phyloP scores from a whole-genome alignment of 176 grass and related monocot species.

The Dactylis glomerata region DNA sequence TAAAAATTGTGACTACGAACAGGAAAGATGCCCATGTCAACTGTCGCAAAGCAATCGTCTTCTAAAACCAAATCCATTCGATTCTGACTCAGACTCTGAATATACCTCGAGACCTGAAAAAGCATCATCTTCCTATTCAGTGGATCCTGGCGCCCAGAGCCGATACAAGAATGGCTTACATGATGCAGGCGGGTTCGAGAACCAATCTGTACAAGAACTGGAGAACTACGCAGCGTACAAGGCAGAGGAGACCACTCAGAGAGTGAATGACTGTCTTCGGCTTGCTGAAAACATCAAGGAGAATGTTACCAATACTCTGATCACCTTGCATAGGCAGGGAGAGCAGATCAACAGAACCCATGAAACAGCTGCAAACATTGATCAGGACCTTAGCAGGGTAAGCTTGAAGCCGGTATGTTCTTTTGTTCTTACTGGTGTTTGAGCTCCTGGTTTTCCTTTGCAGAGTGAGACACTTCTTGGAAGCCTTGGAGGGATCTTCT shows the following conservation, averaged over 20 bases:
- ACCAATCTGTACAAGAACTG: conserved; percentile 32
- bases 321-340: conserved; percentile 32
- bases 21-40: conserved; percentile 17
- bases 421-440: not conserved
- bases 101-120: not conserved
- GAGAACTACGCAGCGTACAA: conserved; percentile 31
- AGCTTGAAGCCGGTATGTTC: not conserved
- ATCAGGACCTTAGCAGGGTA: conserved; percentile 41
- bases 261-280: conserved; percentile 26
- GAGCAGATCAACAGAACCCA: conserved; percentile 36
- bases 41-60: not conserved
- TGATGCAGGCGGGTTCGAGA: conserved; percentile 22
- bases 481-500: conserved; percentile 40
- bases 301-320: conserved; percentile 33
- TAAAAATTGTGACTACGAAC: not conserved
- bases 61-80: conserved; percentile 22
- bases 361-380: conserved; percentile 26
- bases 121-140: conserved; percentile 18
- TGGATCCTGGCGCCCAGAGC: not conserved
- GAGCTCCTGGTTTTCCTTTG: not conserved
- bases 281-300: conserved; percentile 48
- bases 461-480: conserved; percentile 36
- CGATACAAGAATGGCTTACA: conserved; percentile 31
- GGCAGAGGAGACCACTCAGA: conserved; percentile 31
- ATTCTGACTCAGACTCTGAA: conserved; percentile 19